These are phyloP conservation scores for Aspergillus cejpii DNA, from an alignment of 2,329 filamentous ascomycete species.

Conservation along the genomic window DNA sequence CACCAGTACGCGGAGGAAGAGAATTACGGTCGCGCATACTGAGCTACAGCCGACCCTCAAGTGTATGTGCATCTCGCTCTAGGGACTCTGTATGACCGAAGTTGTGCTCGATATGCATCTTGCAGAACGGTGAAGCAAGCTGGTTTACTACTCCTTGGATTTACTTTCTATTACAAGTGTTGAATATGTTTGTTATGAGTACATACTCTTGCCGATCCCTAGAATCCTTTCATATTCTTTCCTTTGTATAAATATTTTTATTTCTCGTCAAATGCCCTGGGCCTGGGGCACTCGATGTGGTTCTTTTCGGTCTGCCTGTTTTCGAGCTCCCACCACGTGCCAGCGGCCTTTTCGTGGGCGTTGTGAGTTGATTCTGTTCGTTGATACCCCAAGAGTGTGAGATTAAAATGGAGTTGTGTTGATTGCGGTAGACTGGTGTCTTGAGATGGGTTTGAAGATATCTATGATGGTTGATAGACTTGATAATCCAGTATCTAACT, in stretches of 20 bases:
- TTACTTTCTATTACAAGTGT: conserved; percentile 2
- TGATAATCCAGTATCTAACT: conserved; percentile 3
- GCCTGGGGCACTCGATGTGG: conserved; percentile 10
- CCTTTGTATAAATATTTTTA: neutral
- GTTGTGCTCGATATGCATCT: neutral
- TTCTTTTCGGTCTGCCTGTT: neutral
- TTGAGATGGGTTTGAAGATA: conserved; percentile 6
- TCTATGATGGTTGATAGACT: conserved; percentile 15
- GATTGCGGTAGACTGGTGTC: conserved; percentile 7
- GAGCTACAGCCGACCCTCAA: neutral
- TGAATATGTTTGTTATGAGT: conserved; percentile 6
- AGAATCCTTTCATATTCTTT: conserved; percentile 3
- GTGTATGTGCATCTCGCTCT: neutral
- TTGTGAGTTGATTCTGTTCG: conserved; percentile 16
- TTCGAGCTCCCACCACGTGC: no score
- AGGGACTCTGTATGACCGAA: neutral
- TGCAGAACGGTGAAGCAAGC: neutral
- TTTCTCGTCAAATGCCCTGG: neutral
- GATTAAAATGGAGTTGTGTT: conserved; percentile 18
- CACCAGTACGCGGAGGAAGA: conserved; percentile 53
- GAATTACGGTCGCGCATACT: conserved; percentile 14
- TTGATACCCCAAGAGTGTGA: conserved; percentile 24
- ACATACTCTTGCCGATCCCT: conserved; percentile 14
- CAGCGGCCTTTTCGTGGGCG: neutral
- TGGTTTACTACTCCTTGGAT: neutral